These are phyloP conservation scores for Raphanus sativus DNA, from an alignment of 345 rosid species.

Conservation along the genomic window DNA sequence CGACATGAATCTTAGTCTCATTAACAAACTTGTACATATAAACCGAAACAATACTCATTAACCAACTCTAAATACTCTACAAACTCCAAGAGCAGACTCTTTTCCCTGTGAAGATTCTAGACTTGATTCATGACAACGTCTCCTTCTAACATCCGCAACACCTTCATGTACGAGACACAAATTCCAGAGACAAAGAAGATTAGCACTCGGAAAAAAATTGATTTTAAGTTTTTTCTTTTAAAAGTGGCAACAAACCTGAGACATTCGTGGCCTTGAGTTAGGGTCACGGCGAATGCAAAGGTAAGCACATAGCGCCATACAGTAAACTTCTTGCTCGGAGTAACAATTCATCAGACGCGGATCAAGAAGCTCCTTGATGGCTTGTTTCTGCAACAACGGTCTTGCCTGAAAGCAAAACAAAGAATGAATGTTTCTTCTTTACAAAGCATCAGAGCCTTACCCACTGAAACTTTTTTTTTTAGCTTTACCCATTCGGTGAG, in stretches of 20 bases:
- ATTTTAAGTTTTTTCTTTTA: no score
- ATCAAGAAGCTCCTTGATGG: constrained; percentile 72
- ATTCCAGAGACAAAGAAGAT: background rate
- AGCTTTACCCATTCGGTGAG: constrained; percentile 88
- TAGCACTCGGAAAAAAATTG: background rate
- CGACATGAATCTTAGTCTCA: constrained; percentile 14
- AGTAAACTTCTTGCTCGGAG: constrained; percentile 61
- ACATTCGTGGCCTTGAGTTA: constrained; percentile 83
- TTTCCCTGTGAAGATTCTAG: constrained; percentile 22
- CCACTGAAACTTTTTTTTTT: background rate
- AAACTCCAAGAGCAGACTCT: constrained; percentile 7
- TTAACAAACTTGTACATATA: constrained; percentile 11
- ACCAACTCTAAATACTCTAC: constrained; percentile 20
- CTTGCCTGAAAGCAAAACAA: constrained; percentile 58
- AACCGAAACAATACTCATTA: background rate
- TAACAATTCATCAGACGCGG: constrained; percentile 60
- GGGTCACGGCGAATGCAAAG: constrained; percentile 89
- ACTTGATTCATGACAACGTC: constrained; percentile 46
- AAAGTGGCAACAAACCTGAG: constrained; percentile 57
- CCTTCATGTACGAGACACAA: constrained; percentile 44
- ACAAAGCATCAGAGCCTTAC: background rate
- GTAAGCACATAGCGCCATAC: constrained; percentile 87
- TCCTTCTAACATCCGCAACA: constrained; percentile 82
- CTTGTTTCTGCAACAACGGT: constrained; percentile 71
- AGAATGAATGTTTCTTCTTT: background rate